Conservation (phyloP, 2,329 filamentous ascomycete species). For the Catunica adiposa region DNA sequence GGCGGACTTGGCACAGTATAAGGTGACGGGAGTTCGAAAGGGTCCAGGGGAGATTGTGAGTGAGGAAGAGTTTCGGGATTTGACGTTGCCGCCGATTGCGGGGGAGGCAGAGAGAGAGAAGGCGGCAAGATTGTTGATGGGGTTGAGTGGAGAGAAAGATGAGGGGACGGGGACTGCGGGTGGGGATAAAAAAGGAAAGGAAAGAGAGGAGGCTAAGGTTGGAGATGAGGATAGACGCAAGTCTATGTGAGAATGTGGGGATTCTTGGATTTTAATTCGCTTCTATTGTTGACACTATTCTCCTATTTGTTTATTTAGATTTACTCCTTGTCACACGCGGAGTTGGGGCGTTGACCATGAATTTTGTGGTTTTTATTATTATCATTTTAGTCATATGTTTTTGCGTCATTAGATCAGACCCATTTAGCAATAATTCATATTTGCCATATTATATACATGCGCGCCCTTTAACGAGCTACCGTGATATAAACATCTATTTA, state of each 20-base stretch:
- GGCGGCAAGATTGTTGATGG: slow-evolving; percentile 33
- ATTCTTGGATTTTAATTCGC: neutral
- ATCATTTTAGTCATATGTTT: neutral
- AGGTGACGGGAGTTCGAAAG: neutral
- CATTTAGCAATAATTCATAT: neutral
- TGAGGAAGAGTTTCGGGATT: neutral
- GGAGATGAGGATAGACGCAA: slow-evolving; percentile 16
- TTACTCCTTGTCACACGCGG: too few species aligned
- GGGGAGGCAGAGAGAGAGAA: slow-evolving; percentile 25
- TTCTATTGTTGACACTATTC: neutral
- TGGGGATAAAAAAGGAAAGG: neutral
- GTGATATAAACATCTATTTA: slow-evolving; percentile 4
- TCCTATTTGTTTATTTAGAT: neutral
- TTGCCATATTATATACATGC: neutral
- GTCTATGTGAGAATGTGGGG: neutral
- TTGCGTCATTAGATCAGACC: neutral
- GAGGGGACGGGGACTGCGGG: slow-evolving; percentile 9
- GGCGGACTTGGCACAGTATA: neutral
- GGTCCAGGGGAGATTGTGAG: neutral
- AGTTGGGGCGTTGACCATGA: too few species aligned
- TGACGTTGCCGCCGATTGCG: neutral
- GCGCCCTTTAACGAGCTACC: slow-evolving; percentile 6
- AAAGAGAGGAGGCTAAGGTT: slow-evolving; percentile 26
- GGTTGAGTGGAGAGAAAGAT: slow-evolving; percentile 24
- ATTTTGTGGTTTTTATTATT: too few species aligned